Evolutionary conservation across 202 grass and related monocot genomes (phyloP).

Genomic region (Dendrocalamus latiflorus): DNA sequence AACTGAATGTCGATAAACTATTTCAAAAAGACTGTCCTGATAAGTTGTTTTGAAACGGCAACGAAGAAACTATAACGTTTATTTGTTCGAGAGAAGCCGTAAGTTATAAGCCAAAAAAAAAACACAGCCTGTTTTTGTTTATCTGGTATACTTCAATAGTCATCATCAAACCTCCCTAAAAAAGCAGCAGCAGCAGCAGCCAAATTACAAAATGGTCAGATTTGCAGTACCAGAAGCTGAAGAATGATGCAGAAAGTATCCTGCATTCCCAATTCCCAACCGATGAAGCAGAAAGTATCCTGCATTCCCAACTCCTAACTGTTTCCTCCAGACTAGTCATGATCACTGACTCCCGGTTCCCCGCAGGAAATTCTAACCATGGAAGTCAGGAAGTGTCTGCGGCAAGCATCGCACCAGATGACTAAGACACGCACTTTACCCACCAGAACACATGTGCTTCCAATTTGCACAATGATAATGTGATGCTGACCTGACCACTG

Average conservation of each 20-base stretch:
- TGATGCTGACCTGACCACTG: constrained; percentile 14
- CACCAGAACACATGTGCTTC: constrained; percentile 5
- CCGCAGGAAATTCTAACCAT: constrained; percentile 10
- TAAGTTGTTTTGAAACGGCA: too few relatives aligned
- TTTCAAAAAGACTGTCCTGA: too few relatives aligned
- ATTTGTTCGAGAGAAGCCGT: too few relatives aligned
- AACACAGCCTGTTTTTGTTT: neutral
- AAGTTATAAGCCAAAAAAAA: too few relatives aligned
- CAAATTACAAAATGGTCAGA: neutral
- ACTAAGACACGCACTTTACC: neutral
- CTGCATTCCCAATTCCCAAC: neutral
- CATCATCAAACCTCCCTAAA: neutral
- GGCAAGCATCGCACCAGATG: neutral
- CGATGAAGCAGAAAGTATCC: too few relatives aligned
- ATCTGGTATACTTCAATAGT: neutral
- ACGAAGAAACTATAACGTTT: too few relatives aligned
- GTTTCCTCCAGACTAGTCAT: neutral
- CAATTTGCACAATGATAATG: constrained; percentile 5
- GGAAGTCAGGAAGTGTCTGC: neutral
- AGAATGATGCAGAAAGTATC: neutral
- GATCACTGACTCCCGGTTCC: neutral
- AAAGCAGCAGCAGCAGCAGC: neutral
- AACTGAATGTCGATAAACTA: too few relatives aligned
- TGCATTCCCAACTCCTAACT: neutral
- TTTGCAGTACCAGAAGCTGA: neutral